Evolutionary conservation across 345 rosid species (phyloP), one percentile per base, ranked within the genome.

Genomic region (Brassica nigra): DNA sequence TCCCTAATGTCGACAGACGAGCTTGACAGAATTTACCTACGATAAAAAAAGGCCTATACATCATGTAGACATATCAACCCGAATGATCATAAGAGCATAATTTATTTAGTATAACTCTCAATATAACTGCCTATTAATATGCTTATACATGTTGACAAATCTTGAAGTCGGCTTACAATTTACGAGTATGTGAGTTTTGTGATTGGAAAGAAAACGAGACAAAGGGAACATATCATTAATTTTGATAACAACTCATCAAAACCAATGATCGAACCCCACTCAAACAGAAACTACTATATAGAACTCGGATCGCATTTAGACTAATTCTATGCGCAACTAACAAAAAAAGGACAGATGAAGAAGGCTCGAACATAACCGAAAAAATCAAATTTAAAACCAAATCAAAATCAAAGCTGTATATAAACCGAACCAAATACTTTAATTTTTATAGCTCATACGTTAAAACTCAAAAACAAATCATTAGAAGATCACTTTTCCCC

Each of bases 191-290:
- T 12, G 59, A 68, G 36, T 62, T 62, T 11, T 68, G 18, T 49
- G 49, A 20, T 65, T 52, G 52, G 34, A 61, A 64, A 8, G 55
- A 52, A 33, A 64, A 14, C 47, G 28, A 47, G 70, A 52, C 75
- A 62, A 70, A 33, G 49, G 55, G 64, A 77, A 69, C 39, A 69
- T 18, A 42, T 61, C 3, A 31, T 15, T 4, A 23, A 61, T 62
- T 54, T 20, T 70, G 75, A 77, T 9, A 77, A 76, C 18, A 28
- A 77, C 70, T 47, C 12, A 23, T 23, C 27, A 23, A 6, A 58
- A 37, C 10, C 8, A 76, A 37, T 67, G 6, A 28, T 37, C 44
- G 44, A 57, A 29, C 29, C 73, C 73, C 44, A 57, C 73, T 37
- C 59, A 37, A 57, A 67, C n/a, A 57, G 47, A 37, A 23, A 23